These are phyloP conservation scores for Cytospora schulzeri DNA, from an alignment of 2,329 filamentous ascomycete species.

Conservation along the genomic window DNA sequence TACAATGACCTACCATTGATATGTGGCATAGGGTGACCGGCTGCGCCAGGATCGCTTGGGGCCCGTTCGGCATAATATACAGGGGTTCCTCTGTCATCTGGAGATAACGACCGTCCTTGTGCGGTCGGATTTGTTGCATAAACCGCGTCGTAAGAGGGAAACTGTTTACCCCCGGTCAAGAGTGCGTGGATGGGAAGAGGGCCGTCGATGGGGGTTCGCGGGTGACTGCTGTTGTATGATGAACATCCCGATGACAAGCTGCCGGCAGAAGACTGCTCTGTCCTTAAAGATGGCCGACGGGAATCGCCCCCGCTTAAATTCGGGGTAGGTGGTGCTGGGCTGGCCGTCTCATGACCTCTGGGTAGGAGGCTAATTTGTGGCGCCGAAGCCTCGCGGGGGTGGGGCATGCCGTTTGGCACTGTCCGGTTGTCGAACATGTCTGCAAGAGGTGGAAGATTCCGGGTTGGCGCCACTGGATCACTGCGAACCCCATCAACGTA, in stretches of 20 bases:
- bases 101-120: conserved; percentile 25
- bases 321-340: conserved; percentile 33
- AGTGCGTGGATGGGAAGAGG: conserved; percentile 58
- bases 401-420: conserved; percentile 27
- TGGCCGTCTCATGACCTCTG: conserved; percentile 29
- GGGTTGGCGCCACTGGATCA: conserved; percentile 37
- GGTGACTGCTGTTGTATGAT: conserved; percentile 35
- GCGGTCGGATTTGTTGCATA: conserved; percentile 12
- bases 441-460: conserved; percentile 49
- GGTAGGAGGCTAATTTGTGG: conserved; percentile 24
- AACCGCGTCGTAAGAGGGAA: conserved; percentile 19
- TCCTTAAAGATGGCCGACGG: conserved; percentile 45
- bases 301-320: conserved; percentile 35
- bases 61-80: conserved; percentile 11
- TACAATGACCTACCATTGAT: conserved; percentile 27
- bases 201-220: conserved; percentile 52
- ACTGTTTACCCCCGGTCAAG: conserved; percentile 38
- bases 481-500: conserved; percentile 34
- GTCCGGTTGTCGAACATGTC: conserved; percentile 48
- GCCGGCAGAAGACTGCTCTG: conserved; percentile 49
- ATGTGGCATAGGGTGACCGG: conserved; percentile 22
- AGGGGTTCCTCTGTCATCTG: conserved; percentile 23
- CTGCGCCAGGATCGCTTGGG: conserved; percentile 14
- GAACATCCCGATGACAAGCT: conserved; percentile 47
- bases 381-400: conserved; percentile 26